Conservation (phyloP, 2,329 filamentous ascomycete species). For the Balansia obtecta region DNA sequence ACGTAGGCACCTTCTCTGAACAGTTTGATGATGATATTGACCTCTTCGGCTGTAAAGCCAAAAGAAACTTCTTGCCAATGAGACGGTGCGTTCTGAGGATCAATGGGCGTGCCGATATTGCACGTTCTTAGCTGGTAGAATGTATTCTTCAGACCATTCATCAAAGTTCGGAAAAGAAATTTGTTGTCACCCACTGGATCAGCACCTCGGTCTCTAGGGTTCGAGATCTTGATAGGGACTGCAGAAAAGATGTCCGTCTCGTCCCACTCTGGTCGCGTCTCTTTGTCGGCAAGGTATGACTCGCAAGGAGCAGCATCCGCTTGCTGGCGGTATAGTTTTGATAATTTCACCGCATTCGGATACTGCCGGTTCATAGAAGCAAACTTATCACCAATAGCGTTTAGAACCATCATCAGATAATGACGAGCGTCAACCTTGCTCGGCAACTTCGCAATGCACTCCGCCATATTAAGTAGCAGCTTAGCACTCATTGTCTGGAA, state of each 20-base stretch:
- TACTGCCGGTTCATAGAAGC: constrained; percentile 96
- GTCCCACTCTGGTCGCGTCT: constrained; percentile 82
- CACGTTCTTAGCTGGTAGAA: constrained; percentile 91
- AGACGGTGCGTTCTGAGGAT: constrained; percentile 63
- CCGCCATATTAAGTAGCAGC: constrained; percentile 91
- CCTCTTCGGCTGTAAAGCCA: constrained; percentile 94
- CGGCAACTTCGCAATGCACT: constrained; percentile 87
- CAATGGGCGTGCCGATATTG: constrained; percentile 63
- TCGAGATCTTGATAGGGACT: constrained; percentile 90
- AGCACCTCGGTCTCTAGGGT: constrained; percentile 74
- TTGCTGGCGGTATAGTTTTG: constrained; percentile 61
- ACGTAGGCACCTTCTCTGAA: constrained; percentile 94
- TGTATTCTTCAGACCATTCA: constrained; percentile 91
- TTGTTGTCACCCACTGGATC: constrained; percentile 96
- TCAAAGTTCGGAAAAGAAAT: constrained; percentile 90
- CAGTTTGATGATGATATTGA: constrained; percentile 89
- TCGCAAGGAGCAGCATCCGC: constrained; percentile 52
- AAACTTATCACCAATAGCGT: constrained; percentile 97
- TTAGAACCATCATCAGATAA: constrained; percentile 92
- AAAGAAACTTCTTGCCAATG: constrained; percentile 96
- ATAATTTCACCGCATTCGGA: constrained; percentile 86
- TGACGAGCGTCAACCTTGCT: constrained; percentile 92
- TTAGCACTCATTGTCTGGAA: constrained; percentile 99
- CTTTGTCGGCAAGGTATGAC: constrained; percentile 72
- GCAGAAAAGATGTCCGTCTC: constrained; percentile 96